A percentile compares a stretch with the other conserved stretches of the same genome.
Evolutionary conservation across 169 alveolate species (phyloP).

Genomic region (Neospora caninum): DNA sequence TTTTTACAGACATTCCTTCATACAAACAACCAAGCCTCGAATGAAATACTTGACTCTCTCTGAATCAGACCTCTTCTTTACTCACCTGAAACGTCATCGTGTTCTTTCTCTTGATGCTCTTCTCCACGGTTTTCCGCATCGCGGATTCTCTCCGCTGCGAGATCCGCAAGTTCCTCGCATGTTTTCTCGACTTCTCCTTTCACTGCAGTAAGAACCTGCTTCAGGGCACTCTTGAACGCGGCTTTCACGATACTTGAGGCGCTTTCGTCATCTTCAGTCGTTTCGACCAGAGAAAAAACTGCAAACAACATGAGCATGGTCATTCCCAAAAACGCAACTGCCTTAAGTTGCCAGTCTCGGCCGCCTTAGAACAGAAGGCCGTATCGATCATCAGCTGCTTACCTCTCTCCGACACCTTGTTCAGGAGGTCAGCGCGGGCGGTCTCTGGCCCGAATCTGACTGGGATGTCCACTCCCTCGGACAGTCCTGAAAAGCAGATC

Average conservation of each 20-base stretch:
- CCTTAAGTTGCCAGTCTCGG: background rate
- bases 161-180: slow-evolving; percentile 4
- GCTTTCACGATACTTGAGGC: background rate
- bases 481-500: background rate
- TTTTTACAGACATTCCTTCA: background rate
- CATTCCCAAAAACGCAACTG: background rate
- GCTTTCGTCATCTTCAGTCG: slow-evolving; percentile 6
- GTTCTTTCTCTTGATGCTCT: background rate
- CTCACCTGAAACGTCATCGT: background rate
- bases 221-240: background rate
- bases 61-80: background rate
- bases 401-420: slow-evolving; percentile 25
- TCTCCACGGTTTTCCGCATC: background rate
- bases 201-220: background rate
- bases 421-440: background rate
- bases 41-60: background rate
- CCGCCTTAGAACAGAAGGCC: too few relatives aligned
- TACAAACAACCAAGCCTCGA: background rate
- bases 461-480: background rate
- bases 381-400: background rate
- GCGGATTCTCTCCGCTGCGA: background rate
- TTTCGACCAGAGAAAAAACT: slow-evolving; percentile 6
- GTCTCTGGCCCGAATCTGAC: slow-evolving; percentile 6
- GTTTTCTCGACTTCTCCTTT: slow-evolving; percentile 9
- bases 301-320: background rate